phyloP scores from a whole-genome alignment of 208 protist genomes.

The Trypanosoma congolense region DNA sequence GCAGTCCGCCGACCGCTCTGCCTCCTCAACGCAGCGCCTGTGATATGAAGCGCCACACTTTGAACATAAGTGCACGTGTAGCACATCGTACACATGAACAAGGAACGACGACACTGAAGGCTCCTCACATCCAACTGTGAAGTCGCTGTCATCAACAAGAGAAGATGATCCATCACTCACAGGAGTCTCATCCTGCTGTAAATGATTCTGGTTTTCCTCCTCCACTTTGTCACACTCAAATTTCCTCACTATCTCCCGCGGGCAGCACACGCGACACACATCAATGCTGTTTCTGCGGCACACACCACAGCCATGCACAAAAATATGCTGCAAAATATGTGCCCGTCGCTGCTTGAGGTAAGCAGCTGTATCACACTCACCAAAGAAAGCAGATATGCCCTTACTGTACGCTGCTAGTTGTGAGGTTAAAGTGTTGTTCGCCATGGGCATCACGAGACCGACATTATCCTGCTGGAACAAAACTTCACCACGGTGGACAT shows the following conservation, averaged over 20 bases:
- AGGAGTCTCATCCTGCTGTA: too few relatives aligned
- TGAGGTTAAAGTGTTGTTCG: not conserved
- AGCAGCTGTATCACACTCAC: slow-evolving; percentile 8
- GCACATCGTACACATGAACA: slow-evolving; percentile 25
- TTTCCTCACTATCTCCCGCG: slow-evolving; percentile 3
- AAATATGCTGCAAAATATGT: slow-evolving; percentile 24
- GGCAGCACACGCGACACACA: slow-evolving; percentile 31
- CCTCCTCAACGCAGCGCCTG: slow-evolving; percentile 16
- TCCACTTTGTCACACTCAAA: slow-evolving; percentile 5
- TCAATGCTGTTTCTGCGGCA: slow-evolving; percentile 27
- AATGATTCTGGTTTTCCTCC: not conserved
- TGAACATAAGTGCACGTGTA: slow-evolving; percentile 21
- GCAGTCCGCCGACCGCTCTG: slow-evolving; percentile 7
- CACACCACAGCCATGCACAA: slow-evolving; percentile 10
- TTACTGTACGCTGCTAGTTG: slow-evolving; percentile 9
- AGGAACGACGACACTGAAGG: not conserved
- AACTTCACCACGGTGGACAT: slow-evolving; percentile 22
- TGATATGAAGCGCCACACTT: slow-evolving; percentile 31
- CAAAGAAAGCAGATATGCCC: not conserved
- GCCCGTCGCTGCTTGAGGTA: slow-evolving; percentile 18
- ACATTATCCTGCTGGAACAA: not conserved
- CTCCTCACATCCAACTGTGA: not conserved
- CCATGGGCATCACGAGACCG: not conserved
- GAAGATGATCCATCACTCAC: too few relatives aligned
- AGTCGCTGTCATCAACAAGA: too few relatives aligned